Evolutionary conservation across 1,139 yeast species (phyloP), one percentile per base, ranked within the genome.

Genomic region (Diutina neorugosa): DNA sequence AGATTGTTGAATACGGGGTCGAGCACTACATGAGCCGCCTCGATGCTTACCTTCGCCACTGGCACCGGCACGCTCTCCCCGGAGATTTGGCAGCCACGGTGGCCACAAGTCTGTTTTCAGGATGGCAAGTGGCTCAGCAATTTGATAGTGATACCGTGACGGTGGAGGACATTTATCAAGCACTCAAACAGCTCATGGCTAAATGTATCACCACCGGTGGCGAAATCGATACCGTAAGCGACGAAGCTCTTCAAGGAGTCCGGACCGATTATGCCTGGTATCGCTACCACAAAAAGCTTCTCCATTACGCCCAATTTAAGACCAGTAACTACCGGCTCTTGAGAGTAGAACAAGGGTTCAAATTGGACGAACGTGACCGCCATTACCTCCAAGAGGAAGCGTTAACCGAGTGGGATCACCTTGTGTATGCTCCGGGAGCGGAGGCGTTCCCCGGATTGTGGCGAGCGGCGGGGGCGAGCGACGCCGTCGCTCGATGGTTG

Each of bases 1-100:
- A 74, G 55, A 71, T 73, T n/a, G 68, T 70, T 8, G 69, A 69
- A 4, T 46, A 46, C n/a, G 37, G 19, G 23, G 40, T 46, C 12
- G 50, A 25, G 14, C 37, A 46, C 23, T 46, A 46, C 23, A 23
- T 46, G 50, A 27, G 27, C 18, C 31, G 48, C 1, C 23, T 44
- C 19, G 31, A 18, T 27, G 34, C 21, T 21, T 44, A 44, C 23
- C 16, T 23, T 23, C 9, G 12, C n/a, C 9, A 44, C 16, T 44
- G 48, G 48, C 11, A 14, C 4, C 16, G 12, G 3, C 48, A 44
- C 23, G 48, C 25, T n/a, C 20, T 23, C 11, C 48, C 34, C 12
- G 19, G 23, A 1, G 34, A 20, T 11, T 44, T 44, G 19, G 31
- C 34, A 3, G 31, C 48, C 4, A 25, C 34, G 19, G 34, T 44